phyloP scores from a whole-genome alignment of 345 rosid genomes.

The Aethionema arabicum region DNA sequence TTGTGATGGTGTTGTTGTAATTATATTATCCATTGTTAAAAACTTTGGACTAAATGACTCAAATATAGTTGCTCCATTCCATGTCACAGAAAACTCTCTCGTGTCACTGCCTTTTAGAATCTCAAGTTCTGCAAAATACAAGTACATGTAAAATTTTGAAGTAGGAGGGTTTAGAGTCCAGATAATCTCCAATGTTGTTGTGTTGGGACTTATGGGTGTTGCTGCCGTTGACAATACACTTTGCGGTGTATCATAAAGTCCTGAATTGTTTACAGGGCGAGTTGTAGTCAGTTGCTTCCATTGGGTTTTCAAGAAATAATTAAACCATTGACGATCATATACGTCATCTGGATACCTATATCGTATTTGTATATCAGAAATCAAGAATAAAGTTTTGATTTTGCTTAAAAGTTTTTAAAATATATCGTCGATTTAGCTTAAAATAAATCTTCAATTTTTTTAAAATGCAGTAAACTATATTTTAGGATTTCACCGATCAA shows the following conservation, averaged over 20 bases:
- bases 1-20: conserved; percentile 4
- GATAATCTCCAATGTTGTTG: not conserved
- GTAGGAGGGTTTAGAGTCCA: not conserved
- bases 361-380: conserved; percentile 13
- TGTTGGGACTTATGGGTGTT: not conserved
- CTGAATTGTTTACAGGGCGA: not conserved
- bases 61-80: conserved; percentile 25
- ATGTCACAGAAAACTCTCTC: conserved; percentile 38
- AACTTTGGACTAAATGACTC: conserved; percentile 30
- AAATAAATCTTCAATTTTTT: no score
- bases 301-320: not conserved
- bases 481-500: no score
- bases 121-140: conserved; percentile 48
- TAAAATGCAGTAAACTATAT: no score
- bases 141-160: not conserved
- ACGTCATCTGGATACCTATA: not conserved
- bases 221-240: not conserved
- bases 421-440: no score
- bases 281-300: not conserved
- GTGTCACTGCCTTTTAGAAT: conserved; percentile 35
- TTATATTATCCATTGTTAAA: conserved; percentile 15
- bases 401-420: no score
- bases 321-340: not conserved
- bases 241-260: not conserved
- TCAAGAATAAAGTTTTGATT: no score